Evolutionary conservation across 2,329 filamentous ascomycete genomes (phyloP).

Genomic region (Sporothrix humicola): DNA sequence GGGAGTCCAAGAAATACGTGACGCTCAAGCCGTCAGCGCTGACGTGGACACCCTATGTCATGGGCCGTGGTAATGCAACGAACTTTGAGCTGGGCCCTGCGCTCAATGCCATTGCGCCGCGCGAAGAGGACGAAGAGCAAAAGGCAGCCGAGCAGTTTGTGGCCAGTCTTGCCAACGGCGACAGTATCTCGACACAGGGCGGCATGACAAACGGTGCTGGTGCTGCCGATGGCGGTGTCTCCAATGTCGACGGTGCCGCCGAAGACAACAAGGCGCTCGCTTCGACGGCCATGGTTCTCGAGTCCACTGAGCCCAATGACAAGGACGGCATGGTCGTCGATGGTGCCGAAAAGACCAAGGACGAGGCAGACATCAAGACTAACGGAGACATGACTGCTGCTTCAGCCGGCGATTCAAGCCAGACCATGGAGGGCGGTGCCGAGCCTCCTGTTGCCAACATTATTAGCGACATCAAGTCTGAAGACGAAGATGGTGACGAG

Average conservation of each 20-base stretch:
- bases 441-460: not conserved
- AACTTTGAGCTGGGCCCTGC: conserved; percentile 83
- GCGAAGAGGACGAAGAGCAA: conserved; percentile 71
- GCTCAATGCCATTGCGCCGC: conserved; percentile 83
- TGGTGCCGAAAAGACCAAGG: not conserved
- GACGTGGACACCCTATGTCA: conserved; percentile 96
- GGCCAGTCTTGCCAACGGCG: conserved; percentile 39
- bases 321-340: conserved; percentile 29
- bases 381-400: conserved; percentile 20
- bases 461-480: conserved; percentile 20
- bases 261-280: conserved; percentile 36
- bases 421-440: not conserved
- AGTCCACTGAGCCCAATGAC: conserved; percentile 38
- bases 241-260: not conserved
- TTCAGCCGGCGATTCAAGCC: not conserved
- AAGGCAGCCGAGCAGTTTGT: conserved; percentile 47
- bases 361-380: not conserved
- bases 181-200: conserved; percentile 21
- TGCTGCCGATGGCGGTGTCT: not conserved
- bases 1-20: conserved; percentile 87
- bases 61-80: conserved; percentile 82
- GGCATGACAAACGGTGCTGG: conserved; percentile 6
- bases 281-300: conserved; percentile 34
- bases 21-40: conserved; percentile 79
- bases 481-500: not conserved